These are phyloP conservation scores for Penicillium psychrofluorescens DNA, from an alignment of 495 filamentous ascomycete species.

Conservation along the genomic window DNA sequence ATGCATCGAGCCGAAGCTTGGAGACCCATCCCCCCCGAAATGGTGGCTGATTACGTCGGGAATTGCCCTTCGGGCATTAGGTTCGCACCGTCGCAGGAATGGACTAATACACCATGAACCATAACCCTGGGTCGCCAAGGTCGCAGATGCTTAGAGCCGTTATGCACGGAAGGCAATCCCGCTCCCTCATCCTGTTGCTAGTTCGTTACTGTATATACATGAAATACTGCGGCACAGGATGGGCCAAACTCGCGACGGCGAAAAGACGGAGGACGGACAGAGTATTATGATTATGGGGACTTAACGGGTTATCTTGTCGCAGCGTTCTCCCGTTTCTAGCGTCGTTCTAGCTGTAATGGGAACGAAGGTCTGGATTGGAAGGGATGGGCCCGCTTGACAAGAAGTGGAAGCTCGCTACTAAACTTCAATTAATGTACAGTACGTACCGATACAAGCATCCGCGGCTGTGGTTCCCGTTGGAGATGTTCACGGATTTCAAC, in stretches of 20 bases:
- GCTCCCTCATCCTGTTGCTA: not conserved
- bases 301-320: not conserved
- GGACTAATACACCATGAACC: conserved; percentile 2
- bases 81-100: not conserved
- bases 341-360: conserved; percentile 22
- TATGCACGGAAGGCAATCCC: conserved; percentile 3
- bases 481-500: too few species aligned
- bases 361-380: conserved; percentile 9
- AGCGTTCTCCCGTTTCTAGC: conserved; percentile 22
- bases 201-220: not conserved
- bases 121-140: conserved; percentile 7
- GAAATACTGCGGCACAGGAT: not conserved
- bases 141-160: not conserved
- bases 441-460: too few species aligned
- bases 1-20: conserved; percentile 28
- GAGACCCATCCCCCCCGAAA: conserved; percentile 15
- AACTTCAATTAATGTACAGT: too few species aligned
- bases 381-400: conserved; percentile 9
- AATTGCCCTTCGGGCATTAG: not conserved
- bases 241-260: not conserved
- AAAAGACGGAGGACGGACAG: not conserved
- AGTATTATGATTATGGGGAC: not conserved
- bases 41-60: conserved; percentile 4
- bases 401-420: conserved; percentile 17
- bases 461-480: too few species aligned